These are phyloP conservation scores for Odonthalia washingtoniensis DNA, from an alignment of 31 red algal species.

Conservation along the genomic window DNA sequence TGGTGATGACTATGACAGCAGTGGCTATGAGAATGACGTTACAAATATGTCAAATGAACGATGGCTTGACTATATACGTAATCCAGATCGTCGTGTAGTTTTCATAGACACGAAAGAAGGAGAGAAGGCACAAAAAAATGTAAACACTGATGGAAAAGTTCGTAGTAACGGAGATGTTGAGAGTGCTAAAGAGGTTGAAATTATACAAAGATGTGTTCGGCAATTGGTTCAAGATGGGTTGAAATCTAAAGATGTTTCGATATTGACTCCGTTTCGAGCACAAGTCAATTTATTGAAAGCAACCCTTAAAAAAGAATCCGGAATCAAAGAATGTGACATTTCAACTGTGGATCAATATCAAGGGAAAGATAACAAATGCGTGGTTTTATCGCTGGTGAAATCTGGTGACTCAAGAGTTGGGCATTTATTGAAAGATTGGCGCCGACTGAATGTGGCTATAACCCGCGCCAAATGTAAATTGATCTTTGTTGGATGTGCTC, in stretches of 20 bases:
- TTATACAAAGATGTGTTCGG: conserved; percentile 46
- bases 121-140: not conserved
- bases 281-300: conserved; percentile 59
- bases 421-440: conserved; percentile 85
- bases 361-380: conserved; percentile 82
- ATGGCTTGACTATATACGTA: conserved; percentile 55
- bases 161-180: conserved; percentile 19
- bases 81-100: conserved; percentile 51
- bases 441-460: conserved; percentile 88
- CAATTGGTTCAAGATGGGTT: conserved; percentile 50
- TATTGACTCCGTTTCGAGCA: conserved; percentile 85
- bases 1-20: no score
- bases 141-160: not conserved
- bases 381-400: conserved; percentile 86
- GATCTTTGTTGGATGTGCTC: conserved; percentile 81
- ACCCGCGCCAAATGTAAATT: conserved; percentile 90
- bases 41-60: not conserved
- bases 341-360: conserved; percentile 97
- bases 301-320: not conserved
- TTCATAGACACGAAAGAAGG: conserved; percentile 48
- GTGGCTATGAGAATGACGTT: conserved; percentile 13
- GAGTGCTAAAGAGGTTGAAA: conserved; percentile 55
- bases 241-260: conserved; percentile 45
- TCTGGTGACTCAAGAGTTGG: conserved; percentile 43
- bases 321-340: conserved; percentile 28